phyloP scores from a whole-genome alignment of 352 stramenopile species.

The Phytophthora litchii region DNA sequence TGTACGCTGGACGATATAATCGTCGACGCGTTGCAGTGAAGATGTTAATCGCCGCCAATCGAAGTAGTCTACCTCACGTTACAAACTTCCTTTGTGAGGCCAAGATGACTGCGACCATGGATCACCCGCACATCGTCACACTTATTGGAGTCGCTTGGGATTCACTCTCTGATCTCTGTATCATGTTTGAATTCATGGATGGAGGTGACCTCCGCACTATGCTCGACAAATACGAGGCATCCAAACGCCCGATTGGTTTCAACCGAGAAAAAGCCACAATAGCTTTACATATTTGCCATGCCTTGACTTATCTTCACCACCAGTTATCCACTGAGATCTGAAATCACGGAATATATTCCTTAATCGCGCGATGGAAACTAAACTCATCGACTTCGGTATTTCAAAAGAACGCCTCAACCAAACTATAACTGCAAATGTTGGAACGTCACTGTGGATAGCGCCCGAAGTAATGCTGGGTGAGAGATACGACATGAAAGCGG shows the following conservation, averaged over 20 bases:
- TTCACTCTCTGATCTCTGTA: slow-evolving; percentile 45
- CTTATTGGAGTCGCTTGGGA: slow-evolving; percentile 62
- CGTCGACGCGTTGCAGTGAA: slow-evolving; percentile 51
- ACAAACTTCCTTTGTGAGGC: slow-evolving; percentile 61
- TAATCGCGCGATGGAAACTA: slow-evolving; percentile 43
- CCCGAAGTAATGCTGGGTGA: slow-evolving; percentile 26
- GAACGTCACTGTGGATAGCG: slow-evolving; percentile 24
- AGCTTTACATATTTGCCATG: slow-evolving; percentile 35
- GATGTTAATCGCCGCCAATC: slow-evolving; percentile 29
- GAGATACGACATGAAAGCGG: slow-evolving; percentile 16
- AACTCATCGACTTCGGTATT: slow-evolving; percentile 70
- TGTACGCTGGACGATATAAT: slow-evolving; percentile 46
- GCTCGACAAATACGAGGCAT: too few species aligned
- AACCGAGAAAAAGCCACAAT: slow-evolving; percentile 38
- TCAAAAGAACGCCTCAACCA: slow-evolving; percentile 50
- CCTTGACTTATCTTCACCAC: slow-evolving; percentile 30
- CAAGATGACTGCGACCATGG: slow-evolving; percentile 45
- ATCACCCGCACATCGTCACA: slow-evolving; percentile 56
- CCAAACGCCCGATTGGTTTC: too few species aligned
- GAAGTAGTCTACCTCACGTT: slow-evolving; percentile 35
- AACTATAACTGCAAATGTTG: slow-evolving; percentile 21
- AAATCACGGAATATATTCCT: slow-evolving; percentile 42
- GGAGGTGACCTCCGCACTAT: too few species aligned
- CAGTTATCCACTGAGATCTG: slow-evolving; percentile 48
- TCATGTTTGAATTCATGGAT: too few species aligned